A percentile compares a stretch with the other conserved stretches of the same genome.
Conservation (phyloP, 1,139 yeast species). For the Komagataea norvegica region DNA sequence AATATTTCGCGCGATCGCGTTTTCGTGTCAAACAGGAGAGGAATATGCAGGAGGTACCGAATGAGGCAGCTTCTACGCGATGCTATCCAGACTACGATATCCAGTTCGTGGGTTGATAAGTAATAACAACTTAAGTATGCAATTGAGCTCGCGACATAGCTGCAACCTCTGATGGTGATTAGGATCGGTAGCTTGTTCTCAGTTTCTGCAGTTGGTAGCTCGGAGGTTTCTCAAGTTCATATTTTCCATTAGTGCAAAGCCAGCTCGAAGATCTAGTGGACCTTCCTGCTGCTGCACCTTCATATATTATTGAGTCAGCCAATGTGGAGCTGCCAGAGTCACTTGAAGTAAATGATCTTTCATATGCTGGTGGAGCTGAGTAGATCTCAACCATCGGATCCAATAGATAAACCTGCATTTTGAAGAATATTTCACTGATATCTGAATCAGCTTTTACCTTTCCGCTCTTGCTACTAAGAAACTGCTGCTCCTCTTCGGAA, state of each 20-base stretch:
- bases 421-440: conserved; percentile 9
- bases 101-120: neutral
- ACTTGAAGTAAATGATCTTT: neutral
- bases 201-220: conserved; percentile 6
- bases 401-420: conserved; percentile 10
- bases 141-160: too few species aligned
- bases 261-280: conserved; percentile 16
- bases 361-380: conserved; percentile 13
- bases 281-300: too few species aligned
- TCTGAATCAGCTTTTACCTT: neutral
- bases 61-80: too few species aligned
- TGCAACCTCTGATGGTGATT: too few species aligned
- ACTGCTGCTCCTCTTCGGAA: too few species aligned
- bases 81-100: too few species aligned
- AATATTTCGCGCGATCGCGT: conserved; percentile 2
- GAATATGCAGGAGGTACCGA: too few species aligned
- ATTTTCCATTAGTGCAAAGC: conserved; percentile 18
- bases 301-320: neutral
- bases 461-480: neutral
- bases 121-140: too few species aligned
- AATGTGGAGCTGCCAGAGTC: neutral
- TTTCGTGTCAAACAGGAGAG: too few species aligned
- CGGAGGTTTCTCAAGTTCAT: conserved; percentile 16
- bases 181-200: too few species aligned
- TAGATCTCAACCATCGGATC: conserved; percentile 3